Percentiles rank a stretch among this genome's conserved stretches.
Evolutionary conservation across 176 grass and related monocot genomes (phyloP).

Genomic region (Musa troglodytarum): DNA sequence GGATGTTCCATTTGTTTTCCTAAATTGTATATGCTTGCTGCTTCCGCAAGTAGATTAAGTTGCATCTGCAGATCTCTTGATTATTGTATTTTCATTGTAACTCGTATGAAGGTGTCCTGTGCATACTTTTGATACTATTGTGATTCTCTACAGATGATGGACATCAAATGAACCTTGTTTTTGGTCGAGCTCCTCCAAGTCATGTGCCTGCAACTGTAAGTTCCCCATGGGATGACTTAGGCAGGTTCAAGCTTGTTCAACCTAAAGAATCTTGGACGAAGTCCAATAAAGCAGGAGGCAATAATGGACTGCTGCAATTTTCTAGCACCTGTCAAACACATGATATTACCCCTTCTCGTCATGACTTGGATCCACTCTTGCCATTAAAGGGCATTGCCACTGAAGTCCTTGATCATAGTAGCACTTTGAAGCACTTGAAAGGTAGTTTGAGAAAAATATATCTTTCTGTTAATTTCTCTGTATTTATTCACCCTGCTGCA

Average conservation of each 20-base stretch:
- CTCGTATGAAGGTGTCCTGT: neutral
- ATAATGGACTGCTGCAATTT: neutral
- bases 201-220: too few relatives aligned
- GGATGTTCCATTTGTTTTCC: too few relatives aligned
- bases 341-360: constrained; percentile 29
- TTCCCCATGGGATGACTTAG: neutral
- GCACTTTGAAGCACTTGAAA: neutral
- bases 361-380: constrained; percentile 46
- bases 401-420: constrained; percentile 35
- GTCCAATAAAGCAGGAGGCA: neutral
- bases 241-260: neutral
- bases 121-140: too few relatives aligned
- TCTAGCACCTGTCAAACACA: constrained; percentile 31
- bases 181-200: neutral
- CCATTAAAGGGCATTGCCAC: constrained; percentile 49
- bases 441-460: too few relatives aligned
- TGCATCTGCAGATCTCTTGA: neutral
- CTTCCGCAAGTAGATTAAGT: neutral
- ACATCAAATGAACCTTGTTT: constrained; percentile 1
- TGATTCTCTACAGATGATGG: neutral
- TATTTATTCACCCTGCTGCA: too few relatives aligned
- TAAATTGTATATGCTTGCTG: neutral
- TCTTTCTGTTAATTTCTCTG: too few relatives aligned
- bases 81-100: neutral
- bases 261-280: neutral